These are phyloP conservation scores for Vigna unguiculata DNA, from an alignment of 306 rosid species.

Conservation along the genomic window DNA sequence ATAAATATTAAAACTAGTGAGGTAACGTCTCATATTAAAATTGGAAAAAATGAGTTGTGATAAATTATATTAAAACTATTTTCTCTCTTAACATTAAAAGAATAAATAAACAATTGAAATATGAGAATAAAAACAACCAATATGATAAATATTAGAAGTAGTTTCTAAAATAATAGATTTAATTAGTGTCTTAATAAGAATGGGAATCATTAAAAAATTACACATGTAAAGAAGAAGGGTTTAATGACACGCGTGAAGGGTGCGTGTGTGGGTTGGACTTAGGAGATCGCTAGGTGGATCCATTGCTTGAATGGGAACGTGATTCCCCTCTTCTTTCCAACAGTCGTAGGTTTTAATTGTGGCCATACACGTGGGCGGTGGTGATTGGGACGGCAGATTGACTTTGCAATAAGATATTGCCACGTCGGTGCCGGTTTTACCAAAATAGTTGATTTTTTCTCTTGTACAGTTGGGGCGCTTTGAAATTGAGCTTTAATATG, in stretches of 20 bases:
- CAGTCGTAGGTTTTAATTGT: neutral
- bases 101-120: too few species aligned
- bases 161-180: too few species aligned
- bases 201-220: too few species aligned
- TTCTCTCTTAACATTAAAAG: too few species aligned
- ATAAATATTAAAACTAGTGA: too few species aligned
- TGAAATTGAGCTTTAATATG: neutral
- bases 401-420: neutral
- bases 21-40: too few species aligned
- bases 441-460: neutral
- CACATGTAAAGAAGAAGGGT: neutral
- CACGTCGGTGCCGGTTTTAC: constrained; percentile 42
- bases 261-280: neutral
- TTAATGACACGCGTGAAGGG: constrained; percentile 13
- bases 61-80: too few species aligned
- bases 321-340: neutral
- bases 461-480: neutral
- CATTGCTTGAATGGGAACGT: neutral
- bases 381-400: neutral
- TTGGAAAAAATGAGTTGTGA: too few species aligned
- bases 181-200: too few species aligned
- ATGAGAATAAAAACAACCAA: neutral
- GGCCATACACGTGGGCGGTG: neutral
- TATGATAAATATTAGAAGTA: too few species aligned
- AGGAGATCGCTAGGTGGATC: neutral